phyloP scores from a whole-genome alignment of 1,139 yeast species.

The Debaryomyces fabryi region DNA sequence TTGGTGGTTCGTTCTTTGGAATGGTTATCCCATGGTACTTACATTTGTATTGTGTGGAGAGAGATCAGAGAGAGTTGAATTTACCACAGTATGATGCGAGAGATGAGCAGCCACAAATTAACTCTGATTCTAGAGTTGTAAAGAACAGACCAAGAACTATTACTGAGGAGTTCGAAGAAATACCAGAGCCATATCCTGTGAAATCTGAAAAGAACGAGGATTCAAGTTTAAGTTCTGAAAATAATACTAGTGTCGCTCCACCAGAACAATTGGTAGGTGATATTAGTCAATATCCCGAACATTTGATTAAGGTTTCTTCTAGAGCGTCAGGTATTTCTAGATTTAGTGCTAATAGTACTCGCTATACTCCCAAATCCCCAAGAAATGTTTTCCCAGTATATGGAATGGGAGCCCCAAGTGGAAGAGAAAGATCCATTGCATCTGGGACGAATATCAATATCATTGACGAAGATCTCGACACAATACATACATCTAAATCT shows the following conservation, averaged over 20 bases:
- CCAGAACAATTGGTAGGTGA: background rate
- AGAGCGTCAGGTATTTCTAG: constrained; percentile 7
- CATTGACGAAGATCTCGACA: constrained; percentile 8
- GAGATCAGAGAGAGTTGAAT: constrained; percentile 59
- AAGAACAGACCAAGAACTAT: constrained; percentile 31
- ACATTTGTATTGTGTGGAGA: constrained; percentile 69
- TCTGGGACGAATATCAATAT: constrained; percentile 23
- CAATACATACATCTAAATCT: constrained; percentile 4
- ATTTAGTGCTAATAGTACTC: constrained; percentile 3
- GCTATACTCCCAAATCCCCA: constrained; percentile 51
- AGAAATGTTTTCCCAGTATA: constrained; percentile 76
- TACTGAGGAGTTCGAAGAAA: constrained; percentile 13
- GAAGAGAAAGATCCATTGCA: constrained; percentile 61
- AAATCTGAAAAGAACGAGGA: constrained; percentile 7
- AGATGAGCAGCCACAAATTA: constrained; percentile 79
- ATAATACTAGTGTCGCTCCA: background rate
- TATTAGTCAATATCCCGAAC: background rate
- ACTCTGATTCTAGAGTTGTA: constrained; percentile 76
- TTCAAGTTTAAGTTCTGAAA: background rate
- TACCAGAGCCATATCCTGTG: constrained; percentile 8
- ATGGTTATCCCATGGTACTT: constrained; percentile 66
- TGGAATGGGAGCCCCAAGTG: constrained; percentile 70
- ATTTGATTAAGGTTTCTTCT: constrained; percentile 8
- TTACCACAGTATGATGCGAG: constrained; percentile 69
- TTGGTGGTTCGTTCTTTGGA: constrained; percentile 71